These are phyloP conservation scores for Striga hermonthica DNA, from an alignment of 305 asterid species.

Conservation along the genomic window DNA sequence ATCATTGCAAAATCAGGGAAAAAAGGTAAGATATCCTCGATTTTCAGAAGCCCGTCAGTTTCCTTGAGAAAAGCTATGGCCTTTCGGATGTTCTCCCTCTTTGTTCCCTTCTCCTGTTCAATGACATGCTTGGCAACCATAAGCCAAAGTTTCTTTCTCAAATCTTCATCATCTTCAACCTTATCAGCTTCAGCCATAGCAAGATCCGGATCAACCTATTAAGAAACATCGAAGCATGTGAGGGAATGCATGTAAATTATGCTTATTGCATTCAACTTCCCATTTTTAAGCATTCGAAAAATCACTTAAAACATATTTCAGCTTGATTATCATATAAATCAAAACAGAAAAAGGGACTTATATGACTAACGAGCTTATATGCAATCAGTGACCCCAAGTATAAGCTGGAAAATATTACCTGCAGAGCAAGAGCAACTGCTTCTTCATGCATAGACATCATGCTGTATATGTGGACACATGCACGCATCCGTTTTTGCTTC, in stretches of 20 bases:
- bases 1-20: constrained; percentile 94
- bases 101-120: constrained; percentile 93
- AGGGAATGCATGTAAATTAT: constrained; percentile 15
- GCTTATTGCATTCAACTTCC: background rate
- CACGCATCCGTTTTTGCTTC: constrained; percentile 87
- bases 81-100: constrained; percentile 95
- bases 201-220: constrained; percentile 90
- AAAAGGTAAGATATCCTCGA: constrained; percentile 95
- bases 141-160: constrained; percentile 95
- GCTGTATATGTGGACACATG: constrained; percentile 95
- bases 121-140: constrained; percentile 98
- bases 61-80: constrained; percentile 99
- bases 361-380: constrained; percentile 1
- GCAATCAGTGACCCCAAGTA: constrained; percentile 6
- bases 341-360: constrained; percentile 2
- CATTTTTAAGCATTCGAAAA: constrained; percentile 4
- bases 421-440: constrained; percentile 95
- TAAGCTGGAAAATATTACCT: constrained; percentile 44
- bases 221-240: constrained; percentile 15
- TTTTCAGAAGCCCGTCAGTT: constrained; percentile 92
- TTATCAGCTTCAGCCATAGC: constrained; percentile 99
- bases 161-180: constrained; percentile 97
- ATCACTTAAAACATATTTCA: constrained; percentile 11
- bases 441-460: constrained; percentile 99
- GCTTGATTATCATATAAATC: constrained; percentile 20